Percentiles rank a stretch among this genome's conserved stretches.
phyloP scores from a whole-genome alignment of 148 eudicot species.

The Nepenthes gracilis region DNA sequence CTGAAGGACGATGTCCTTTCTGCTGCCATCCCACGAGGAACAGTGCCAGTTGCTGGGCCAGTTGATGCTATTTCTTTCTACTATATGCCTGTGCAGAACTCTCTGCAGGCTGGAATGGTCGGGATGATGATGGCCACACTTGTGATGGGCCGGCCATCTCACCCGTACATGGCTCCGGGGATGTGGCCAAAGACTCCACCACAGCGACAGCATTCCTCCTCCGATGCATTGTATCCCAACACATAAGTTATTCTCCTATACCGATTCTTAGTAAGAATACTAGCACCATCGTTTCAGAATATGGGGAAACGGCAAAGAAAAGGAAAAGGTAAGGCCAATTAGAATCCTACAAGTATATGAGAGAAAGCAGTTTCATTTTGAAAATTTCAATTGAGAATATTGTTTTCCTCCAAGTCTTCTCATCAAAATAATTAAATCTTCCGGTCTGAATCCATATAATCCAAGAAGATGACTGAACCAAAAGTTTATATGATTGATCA shows the following conservation, averaged over 20 bases:
- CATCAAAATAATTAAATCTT: neutral
- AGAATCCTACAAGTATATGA: too few species aligned
- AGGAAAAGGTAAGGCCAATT: too few species aligned
- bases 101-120: constrained; percentile 43
- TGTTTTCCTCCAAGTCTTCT: neutral
- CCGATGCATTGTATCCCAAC: constrained; percentile 41
- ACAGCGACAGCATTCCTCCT: constrained; percentile 51
- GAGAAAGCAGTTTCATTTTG: too few species aligned
- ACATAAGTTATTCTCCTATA: neutral
- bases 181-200: constrained; percentile 64
- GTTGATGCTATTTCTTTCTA: constrained; percentile 54
- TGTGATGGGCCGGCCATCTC: constrained; percentile 39
- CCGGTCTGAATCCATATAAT: neutral
- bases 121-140: constrained; percentile 62
- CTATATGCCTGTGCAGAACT: constrained; percentile 59
- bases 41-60: constrained; percentile 46
- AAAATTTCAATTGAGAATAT: too few species aligned
- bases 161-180: constrained; percentile 51
- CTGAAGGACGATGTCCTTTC: constrained; percentile 58
- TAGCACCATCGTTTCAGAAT: too few species aligned
- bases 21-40: constrained; percentile 43
- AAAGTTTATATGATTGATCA: too few species aligned
- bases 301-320: too few species aligned
- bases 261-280: too few species aligned
- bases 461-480: too few species aligned